Evolutionary conservation across 169 alveolate genomes (phyloP), one percentile per base, ranked within the genome.

Genomic region (Perkinsus olseni): DNA sequence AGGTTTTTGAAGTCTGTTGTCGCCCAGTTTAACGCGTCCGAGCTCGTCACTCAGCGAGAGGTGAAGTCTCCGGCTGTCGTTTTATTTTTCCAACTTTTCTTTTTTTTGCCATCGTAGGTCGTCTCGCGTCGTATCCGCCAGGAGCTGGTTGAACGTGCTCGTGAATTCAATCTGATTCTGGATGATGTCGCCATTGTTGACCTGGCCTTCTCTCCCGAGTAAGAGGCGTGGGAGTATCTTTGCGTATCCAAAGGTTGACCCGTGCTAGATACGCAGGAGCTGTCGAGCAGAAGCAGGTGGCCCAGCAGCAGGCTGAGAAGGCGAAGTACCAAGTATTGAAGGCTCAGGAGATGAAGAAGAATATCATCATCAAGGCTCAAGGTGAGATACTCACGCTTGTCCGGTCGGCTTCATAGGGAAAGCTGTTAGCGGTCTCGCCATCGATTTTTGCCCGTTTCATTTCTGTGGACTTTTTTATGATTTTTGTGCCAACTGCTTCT

Each of bases 261-360:
- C 4, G 1, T 13, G 4, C 17, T 24, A 62, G 82, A 24, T 62
- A 62, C 34, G 82, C 82, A 8, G 82, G 82, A 95, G 99, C 99
- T 0, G 99, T 98, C 51, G 99, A 99, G 97, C 97, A 99, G 48
- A 99, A 99, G 96, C 99, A 99, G 95, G 99, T 99, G 28, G 99
- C 99, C 20, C 98, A 98, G 95, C 99, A 99, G 95, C 99, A 98
- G 92, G 99, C 99, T 13, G 99, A 98, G 95, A 96, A 99, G 94
- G 98, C 99, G 45, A 98, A 98, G 97, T 99, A 97, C 96, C 93
- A 98, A 37, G 99, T 98, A 51, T 96, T 97, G 94, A 96, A 97
- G 95, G 99, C 99, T 4, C 96, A 96, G 91, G 99, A 99, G 94
- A 99, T 98, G 95, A 99, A 98, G 95, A 98, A 98, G 95, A 95